Conservation (phyloP, 2,329 filamentous ascomycete genomes). For the Ophiostoma pallidulum region DNA sequence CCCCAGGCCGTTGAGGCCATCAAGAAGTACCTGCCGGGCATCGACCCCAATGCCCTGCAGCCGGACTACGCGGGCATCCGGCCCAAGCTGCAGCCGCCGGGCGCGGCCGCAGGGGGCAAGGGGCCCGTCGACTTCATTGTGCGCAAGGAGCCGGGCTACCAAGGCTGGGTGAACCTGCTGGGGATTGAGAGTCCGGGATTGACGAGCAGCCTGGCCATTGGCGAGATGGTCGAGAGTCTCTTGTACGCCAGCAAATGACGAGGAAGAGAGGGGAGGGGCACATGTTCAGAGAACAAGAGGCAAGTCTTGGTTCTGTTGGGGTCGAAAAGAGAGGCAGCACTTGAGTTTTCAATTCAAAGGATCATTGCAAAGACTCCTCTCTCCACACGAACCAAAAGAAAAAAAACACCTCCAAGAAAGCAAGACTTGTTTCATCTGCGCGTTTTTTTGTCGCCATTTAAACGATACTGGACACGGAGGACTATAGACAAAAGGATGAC, state of each 20-base stretch:
- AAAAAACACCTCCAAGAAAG: background rate
- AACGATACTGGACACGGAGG: background rate
- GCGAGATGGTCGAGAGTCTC: slow-evolving; percentile 55
- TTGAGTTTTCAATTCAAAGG: too few species aligned
- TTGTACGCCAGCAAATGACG: slow-evolving; percentile 30
- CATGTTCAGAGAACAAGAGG: too few species aligned
- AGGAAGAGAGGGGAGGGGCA: too few species aligned
- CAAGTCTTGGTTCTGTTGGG: too few species aligned
- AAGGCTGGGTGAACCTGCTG: slow-evolving; percentile 79
- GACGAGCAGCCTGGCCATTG: slow-evolving; percentile 80
- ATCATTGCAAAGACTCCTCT: too few species aligned
- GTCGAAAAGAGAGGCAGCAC: too few species aligned
- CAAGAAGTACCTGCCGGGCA: slow-evolving; percentile 62
- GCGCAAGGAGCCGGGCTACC: slow-evolving; percentile 62
- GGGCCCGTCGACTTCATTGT: slow-evolving; percentile 83
- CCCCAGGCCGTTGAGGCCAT: slow-evolving; percentile 65
- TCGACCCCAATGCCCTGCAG: slow-evolving; percentile 56
- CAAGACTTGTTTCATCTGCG: too few species aligned
- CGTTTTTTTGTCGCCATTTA: too few species aligned
- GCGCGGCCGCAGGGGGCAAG: slow-evolving; percentile 39
- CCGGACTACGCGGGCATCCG: slow-evolving; percentile 88
- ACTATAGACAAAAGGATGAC: background rate
- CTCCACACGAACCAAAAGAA: background rate
- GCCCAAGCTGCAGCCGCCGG: slow-evolving; percentile 61
- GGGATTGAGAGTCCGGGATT: slow-evolving; percentile 91